Evolutionary conservation across 2,329 filamentous ascomycete species (phyloP), one percentile per base, ranked within the genome.

Genomic region (Colletotrichum simmondsii): DNA sequence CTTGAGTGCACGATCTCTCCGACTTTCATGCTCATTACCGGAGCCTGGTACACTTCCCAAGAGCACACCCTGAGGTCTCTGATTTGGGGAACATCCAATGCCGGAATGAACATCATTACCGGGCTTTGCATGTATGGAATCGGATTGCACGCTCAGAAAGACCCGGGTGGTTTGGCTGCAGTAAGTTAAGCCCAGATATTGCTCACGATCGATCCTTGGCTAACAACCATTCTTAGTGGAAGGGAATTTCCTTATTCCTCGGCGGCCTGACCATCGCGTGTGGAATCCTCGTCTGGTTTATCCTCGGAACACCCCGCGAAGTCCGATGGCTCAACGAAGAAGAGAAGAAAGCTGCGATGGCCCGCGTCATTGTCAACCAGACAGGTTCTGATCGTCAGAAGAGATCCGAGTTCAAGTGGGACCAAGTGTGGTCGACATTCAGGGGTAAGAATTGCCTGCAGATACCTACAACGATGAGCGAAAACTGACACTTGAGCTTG

Each of bases 61-160:
- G 80, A 81, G 62, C 79, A 81, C 56, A 77, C 79, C 3, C 61
- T 79, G 1, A 76, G 80, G 2, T 78, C 78, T n/a, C 57, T 80
- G 30, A 77, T 81, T 24, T 81, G 80, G 80, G 79, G 78, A 16
- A 81, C 79, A 2, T 77, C 79, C 0, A 80, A 81, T 49, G 77
- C 77, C 2, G 79, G 79, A 3, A 80, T 82, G 76, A 78, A 79
- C 53, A 79, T 81, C 54, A 74, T 81, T 46, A 77, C 79, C 10
- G 75, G 78, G 8, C 74, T 81, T 2, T 78, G 77, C 63, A 80
- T 77, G 68, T 80, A 80, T 56, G 77, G 72, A 4, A 78, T 78
- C 32, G 76, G 75, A 12, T 24, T 65, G 16, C 77, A 77, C 49
- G 77, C 78, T 5, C 53, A 79, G 64, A 67, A 68, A 16, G 58